These are phyloP conservation scores for Aspergillus flavus DNA, from an alignment of 2,329 filamentous ascomycete species.

Conservation along the genomic window DNA sequence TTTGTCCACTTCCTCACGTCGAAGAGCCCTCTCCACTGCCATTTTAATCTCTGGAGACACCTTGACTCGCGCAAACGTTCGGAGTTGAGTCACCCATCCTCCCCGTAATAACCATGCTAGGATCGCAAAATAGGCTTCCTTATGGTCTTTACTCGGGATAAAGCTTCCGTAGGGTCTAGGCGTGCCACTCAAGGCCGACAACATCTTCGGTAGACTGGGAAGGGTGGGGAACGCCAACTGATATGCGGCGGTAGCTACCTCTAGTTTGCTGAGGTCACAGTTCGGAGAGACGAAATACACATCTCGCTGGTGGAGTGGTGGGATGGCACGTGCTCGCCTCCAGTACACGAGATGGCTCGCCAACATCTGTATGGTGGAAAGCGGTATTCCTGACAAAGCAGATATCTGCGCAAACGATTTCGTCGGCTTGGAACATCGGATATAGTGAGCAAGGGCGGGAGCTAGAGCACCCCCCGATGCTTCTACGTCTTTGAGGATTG, in stretches of 20 bases:
- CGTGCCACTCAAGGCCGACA: constrained; percentile 77
- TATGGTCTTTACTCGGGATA: constrained; percentile 84
- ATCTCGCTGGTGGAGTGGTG: constrained; percentile 85
- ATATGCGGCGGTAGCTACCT: constrained; percentile 71
- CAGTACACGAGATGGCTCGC: constrained; percentile 95
- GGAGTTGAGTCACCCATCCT: constrained; percentile 91
- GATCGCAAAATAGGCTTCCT: constrained; percentile 84
- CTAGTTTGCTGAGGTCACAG: constrained; percentile 73
- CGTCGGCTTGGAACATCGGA: constrained; percentile 61
- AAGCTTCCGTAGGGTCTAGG: constrained; percentile 82
- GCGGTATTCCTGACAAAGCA: constrained; percentile 62
- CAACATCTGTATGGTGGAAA: constrained; percentile 81
- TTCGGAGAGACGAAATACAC: constrained; percentile 91
- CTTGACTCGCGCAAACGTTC: constrained; percentile 87
- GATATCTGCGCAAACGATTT: constrained; percentile 75
- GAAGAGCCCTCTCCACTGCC: constrained; percentile 72
- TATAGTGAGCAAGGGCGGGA: constrained; percentile 73
- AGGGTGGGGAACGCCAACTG: constrained; percentile 78
- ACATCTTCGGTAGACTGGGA: constrained; percentile 80
- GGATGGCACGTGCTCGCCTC: constrained; percentile 88
- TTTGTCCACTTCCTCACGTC: constrained; percentile 62
- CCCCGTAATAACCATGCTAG: constrained; percentile 90
- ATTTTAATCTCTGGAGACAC: constrained; percentile 81
- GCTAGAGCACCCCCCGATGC: constrained; percentile 75
- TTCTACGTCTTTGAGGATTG: constrained; percentile 70